phyloP scores from a whole-genome alignment of 225 moss, liverwort and hornwort species.

The Asterella californica region DNA sequence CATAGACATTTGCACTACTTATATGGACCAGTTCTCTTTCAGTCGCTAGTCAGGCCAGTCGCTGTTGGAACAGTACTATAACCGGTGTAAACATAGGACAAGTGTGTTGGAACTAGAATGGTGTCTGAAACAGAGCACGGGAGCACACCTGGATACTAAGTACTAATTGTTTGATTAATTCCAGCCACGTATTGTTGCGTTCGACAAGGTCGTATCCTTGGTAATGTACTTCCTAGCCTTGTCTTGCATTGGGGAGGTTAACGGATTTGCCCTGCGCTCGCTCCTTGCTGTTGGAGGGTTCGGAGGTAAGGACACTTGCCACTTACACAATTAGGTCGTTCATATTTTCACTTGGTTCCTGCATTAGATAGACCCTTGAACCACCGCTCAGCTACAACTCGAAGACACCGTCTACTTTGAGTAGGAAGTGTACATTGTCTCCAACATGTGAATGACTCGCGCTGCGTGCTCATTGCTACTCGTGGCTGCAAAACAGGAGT shows the following conservation, averaged over 20 bases:
- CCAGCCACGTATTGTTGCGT: conserved; percentile 77
- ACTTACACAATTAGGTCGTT: neutral
- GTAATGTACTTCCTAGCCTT: conserved; percentile 57
- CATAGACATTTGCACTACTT: no score
- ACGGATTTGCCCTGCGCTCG: conserved; percentile 74
- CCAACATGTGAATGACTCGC: neutral
- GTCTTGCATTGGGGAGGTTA: conserved; percentile 51
- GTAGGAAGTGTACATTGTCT: neutral
- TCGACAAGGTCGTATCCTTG: conserved; percentile 69
- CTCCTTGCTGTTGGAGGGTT: conserved; percentile 92
- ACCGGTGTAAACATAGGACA: no score
- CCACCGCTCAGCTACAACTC: neutral
- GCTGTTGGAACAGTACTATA: no score
- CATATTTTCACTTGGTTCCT: neutral
- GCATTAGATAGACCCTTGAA: neutral
- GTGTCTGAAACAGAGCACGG: no score
- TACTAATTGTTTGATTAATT: conserved; percentile 4
- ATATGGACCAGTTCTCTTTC: no score
- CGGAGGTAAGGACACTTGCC: conserved; percentile 45
- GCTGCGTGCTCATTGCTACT: neutral
- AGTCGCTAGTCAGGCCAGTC: no score
- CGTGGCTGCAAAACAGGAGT: conserved; percentile 51
- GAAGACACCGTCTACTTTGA: neutral
- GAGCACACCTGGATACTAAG: neutral
- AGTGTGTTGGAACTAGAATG: no score